Evolutionary conservation across 1,139 yeast genomes (phyloP), one percentile per base, ranked within the genome.

Genomic region (Diutina mesorugosa): DNA sequence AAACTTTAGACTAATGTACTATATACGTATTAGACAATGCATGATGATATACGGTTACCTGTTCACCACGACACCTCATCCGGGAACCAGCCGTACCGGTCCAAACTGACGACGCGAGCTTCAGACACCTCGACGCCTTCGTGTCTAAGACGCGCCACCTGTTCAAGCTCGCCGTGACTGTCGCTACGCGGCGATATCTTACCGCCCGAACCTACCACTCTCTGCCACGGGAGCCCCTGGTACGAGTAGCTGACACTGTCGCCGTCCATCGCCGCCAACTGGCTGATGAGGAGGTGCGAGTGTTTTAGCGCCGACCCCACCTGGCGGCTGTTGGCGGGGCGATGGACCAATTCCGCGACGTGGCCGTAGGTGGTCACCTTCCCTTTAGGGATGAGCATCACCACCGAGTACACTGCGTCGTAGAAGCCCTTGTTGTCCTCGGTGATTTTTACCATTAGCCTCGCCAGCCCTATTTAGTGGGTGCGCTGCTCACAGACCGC

Each of bases 161-260:
- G 95, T 18, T 64, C 63, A 35, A 67, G 64, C 51, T 76, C 78
- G n/a, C 80, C 77, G 45, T 32, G n/a, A 9, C 53, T 50, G n/a
- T 71, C 66, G 1, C 72, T 81, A 35, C 90, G 69, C 1, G 79
- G 77, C 1, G 90, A 79, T 2, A 87, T 82, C 41, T 70, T 72
- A 0, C 95, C 95, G 21, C 79, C 70, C 18, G 87, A 72, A 55
- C 79, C 78, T 21, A 87, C 70, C 1, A 87, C 88, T 56, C 95
- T 70, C 91, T 93, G 87, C 95, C 95, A 87, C 1, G 95, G 95
- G 9, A 86, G 78, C 9, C 70, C 70, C 0, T 61, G 67, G 45
- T 30, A 50, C 12, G 51, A 21, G 16, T 47, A 47, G 8, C 51
- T 30, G 21, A 47, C 6, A 35, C 14, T 8, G 10, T 47, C 51